A percentile compares a stretch with the other conserved stretches of the same genome.
Conservation (phyloP, 2,329 filamentous ascomycete species). For the Dothistroma pini region DNA sequence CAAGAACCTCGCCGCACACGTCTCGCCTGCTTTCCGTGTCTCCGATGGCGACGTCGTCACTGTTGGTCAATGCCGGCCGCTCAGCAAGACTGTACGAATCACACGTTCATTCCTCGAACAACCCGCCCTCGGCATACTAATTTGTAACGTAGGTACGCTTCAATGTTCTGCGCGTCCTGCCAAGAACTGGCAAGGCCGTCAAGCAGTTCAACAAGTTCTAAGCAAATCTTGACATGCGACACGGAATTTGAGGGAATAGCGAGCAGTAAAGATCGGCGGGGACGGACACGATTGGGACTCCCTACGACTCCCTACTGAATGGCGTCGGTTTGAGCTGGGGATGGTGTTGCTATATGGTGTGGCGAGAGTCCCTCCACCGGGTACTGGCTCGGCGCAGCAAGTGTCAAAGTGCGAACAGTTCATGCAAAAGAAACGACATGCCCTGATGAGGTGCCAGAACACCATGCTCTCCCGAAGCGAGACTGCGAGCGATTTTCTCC, state of each 20-base stretch:
- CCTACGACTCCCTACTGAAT: slow-evolving; percentile 23
- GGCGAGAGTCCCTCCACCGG: slow-evolving; percentile 1
- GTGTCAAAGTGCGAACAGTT: slow-evolving; percentile 27
- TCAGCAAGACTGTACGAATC: slow-evolving; percentile 95
- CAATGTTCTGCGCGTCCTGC: slow-evolving; percentile 98
- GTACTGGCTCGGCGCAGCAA: slow-evolving; percentile 27
- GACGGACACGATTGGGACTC: slow-evolving; percentile 11
- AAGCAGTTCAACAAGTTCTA: slow-evolving; percentile 99
- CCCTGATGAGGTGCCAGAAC: not conserved
- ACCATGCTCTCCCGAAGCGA: not conserved
- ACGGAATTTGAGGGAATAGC: slow-evolving; percentile 19
- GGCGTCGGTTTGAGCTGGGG: slow-evolving; percentile 23
- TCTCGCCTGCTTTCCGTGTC: slow-evolving; percentile 99
- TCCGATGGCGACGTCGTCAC: slow-evolving; percentile 99
- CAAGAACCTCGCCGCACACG: slow-evolving; percentile 99
- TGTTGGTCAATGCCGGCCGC: slow-evolving; percentile 98
- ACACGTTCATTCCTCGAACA: not conserved
- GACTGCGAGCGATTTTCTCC: not conserved
- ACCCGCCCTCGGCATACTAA: slow-evolving; percentile 20
- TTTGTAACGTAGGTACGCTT: slow-evolving; percentile 72
- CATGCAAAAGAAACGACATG: slow-evolving; percentile 17
- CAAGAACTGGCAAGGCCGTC: slow-evolving; percentile 93
- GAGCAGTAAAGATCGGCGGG: slow-evolving; percentile 10
- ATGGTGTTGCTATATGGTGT: slow-evolving; percentile 7
- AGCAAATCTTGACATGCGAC: slow-evolving; percentile 18